These are phyloP conservation scores for Vaccinium vitisidaea DNA, from an alignment of 148 eudicot genomes.

Conservation along the genomic window DNA sequence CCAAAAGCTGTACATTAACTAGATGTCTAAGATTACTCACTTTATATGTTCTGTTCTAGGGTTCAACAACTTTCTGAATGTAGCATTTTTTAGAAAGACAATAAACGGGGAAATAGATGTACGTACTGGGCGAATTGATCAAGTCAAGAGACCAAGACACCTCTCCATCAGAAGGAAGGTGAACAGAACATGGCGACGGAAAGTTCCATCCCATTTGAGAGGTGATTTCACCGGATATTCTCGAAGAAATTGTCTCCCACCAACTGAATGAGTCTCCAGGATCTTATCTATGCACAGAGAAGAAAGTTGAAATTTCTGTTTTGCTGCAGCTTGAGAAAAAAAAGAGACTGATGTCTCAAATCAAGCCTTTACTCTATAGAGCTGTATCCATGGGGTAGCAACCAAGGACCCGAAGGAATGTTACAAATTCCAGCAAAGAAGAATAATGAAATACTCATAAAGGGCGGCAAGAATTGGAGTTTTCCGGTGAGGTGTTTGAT, in stretches of 20 bases:
- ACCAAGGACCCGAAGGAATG: conserved; percentile 87
- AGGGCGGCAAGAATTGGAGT: too few species aligned
- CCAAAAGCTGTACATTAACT: not conserved
- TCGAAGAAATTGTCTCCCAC: conserved; percentile 5
- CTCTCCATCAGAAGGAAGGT: conserved; percentile 14
- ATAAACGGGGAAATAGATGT: not conserved
- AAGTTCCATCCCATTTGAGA: not conserved
- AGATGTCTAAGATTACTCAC: not conserved
- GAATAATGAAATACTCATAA: not conserved
- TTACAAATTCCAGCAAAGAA: conserved; percentile 70
- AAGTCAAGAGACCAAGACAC: not conserved
- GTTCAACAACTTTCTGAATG: not conserved
- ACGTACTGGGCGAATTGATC: not conserved
- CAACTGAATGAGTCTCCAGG: not conserved
- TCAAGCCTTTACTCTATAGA: conserved; percentile 9
- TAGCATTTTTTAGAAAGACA: not conserved
- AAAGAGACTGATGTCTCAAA: not conserved
- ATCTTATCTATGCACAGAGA: not conserved
- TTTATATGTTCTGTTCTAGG: not conserved
- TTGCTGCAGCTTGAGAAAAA: not conserved
- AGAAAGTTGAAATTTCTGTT: not conserved
- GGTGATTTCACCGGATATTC: not conserved
- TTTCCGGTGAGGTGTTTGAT: too few species aligned
- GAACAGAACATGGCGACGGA: not conserved
- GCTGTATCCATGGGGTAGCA: conserved; percentile 72